These are phyloP conservation scores for Hymenoscyphus scutula DNA, from an alignment of 2,329 filamentous ascomycete species.

Conservation along the genomic window DNA sequence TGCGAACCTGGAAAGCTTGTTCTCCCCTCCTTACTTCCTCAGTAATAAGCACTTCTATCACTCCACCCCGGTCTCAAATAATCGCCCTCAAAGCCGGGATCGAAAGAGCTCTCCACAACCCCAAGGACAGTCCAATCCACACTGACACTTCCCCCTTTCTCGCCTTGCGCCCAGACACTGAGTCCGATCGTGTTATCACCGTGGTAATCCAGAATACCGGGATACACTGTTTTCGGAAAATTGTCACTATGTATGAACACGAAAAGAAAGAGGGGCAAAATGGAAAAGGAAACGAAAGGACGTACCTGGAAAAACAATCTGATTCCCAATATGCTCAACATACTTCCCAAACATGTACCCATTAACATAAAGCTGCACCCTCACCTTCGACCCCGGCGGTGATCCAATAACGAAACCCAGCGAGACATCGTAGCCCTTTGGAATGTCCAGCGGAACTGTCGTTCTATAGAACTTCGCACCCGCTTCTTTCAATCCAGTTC, in stretches of 20 bases:
- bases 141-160: conserved; percentile 19
- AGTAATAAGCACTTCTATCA: conserved; percentile 22
- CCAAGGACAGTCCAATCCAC: conserved; percentile 54
- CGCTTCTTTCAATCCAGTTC: conserved; percentile 45
- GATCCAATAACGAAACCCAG: conserved; percentile 54
- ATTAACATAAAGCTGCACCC: conserved; percentile 60
- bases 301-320: conserved; percentile 51
- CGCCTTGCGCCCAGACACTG: conserved; percentile 53
- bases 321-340: conserved; percentile 59
- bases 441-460: conserved; percentile 49
- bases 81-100: conserved; percentile 47
- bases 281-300: neutral
- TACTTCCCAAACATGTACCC: conserved; percentile 63
- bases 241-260: conserved; percentile 48
- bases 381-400: conserved; percentile 43
- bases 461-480: conserved; percentile 58
- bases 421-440: conserved; percentile 52
- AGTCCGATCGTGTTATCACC: conserved; percentile 58
- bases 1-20: neutral
- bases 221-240: conserved; percentile 44
- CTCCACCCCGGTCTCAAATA: conserved; percentile 53
- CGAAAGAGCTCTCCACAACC: conserved; percentile 51
- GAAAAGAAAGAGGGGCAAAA: neutral
- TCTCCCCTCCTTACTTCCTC: neutral
- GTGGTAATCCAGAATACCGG: conserved; percentile 55